A percentile compares a stretch with the other conserved stretches of the same genome.
Conservation (phyloP, 495 filamentous ascomycete genomes). For the Neurospora tetrasperma region DNA sequence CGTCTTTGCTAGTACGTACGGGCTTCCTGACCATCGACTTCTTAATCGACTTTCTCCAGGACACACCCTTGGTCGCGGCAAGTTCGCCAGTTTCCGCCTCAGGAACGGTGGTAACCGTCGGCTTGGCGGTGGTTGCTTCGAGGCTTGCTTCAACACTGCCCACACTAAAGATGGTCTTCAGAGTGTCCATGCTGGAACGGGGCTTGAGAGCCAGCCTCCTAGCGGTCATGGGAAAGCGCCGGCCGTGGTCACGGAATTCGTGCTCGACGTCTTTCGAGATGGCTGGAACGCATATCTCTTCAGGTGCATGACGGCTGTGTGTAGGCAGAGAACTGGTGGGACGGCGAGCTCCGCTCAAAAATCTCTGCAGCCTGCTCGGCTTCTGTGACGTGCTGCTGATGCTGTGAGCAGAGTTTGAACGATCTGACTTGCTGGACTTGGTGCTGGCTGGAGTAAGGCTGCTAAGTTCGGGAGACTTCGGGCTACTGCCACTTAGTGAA, state of each 20-base stretch:
- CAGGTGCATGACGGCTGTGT: conserved; percentile 22
- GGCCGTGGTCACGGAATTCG: conserved; percentile 25
- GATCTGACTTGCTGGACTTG: conserved; percentile 17
- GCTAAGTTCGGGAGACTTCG: conserved; percentile 13
- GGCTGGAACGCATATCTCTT: conserved; percentile 21
- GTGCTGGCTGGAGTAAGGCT: conserved; percentile 18
- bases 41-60: conserved; percentile 21
- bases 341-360: conserved; percentile 28
- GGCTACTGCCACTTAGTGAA: neutral
- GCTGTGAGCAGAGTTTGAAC: conserved; percentile 21
- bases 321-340: conserved; percentile 14
- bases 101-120: conserved; percentile 4
- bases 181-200: conserved; percentile 28
- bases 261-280: conserved; percentile 24
- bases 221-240: conserved; percentile 19
- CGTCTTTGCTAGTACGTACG: conserved; percentile 14
- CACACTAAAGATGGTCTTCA: conserved; percentile 34
- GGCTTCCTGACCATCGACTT: conserved; percentile 29
- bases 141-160: conserved; percentile 23
- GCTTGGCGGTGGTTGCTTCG: conserved; percentile 16
- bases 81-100: conserved; percentile 3
- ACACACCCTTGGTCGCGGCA: conserved; percentile 10
- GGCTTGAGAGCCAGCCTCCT: conserved; percentile 26
- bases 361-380: conserved; percentile 28
- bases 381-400: conserved; percentile 27